A percentile compares a stretch with the other conserved stretches of the same genome.
These are phyloP conservation scores for Aspergillus sclerotioniger DNA, from an alignment of 495 filamentous ascomycete species.

Conservation along the genomic window DNA sequence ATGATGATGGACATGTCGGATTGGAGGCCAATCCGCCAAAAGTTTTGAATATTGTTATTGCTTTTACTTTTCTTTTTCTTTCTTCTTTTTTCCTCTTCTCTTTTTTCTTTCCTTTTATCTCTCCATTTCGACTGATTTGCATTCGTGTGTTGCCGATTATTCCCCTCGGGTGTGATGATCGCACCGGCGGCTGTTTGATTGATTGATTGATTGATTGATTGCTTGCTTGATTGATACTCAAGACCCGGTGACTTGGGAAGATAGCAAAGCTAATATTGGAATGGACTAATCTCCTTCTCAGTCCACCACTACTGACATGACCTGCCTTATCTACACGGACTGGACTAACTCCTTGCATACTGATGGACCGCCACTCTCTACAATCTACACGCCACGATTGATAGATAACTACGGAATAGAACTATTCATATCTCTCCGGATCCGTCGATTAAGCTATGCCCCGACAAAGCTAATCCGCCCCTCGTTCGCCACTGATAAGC, in stretches of 20 bases:
- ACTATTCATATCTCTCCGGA: not conserved
- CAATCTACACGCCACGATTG: too few relatives aligned
- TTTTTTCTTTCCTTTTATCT: slow-evolving; percentile 6
- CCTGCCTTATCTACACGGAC: too few relatives aligned
- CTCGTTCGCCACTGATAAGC: not conserved
- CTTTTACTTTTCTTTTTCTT: not conserved
- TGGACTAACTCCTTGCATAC: too few relatives aligned
- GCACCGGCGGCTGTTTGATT: slow-evolving; percentile 1
- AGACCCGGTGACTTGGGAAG: too few relatives aligned
- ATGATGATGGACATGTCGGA: slow-evolving; percentile 12
- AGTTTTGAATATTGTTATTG: slow-evolving; percentile 4
- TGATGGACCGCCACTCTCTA: too few relatives aligned
- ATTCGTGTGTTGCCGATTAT: not conserved
- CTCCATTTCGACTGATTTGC: slow-evolving; percentile 1
- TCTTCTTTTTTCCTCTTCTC: slow-evolving; percentile 2
- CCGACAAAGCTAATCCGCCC: not conserved
- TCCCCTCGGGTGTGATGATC: not conserved
- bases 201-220: not conserved
- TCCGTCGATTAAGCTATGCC: not conserved
- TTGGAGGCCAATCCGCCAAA: slow-evolving; percentile 14
- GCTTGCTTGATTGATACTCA: not conserved
- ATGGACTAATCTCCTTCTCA: too few relatives aligned
- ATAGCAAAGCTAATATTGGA: too few relatives aligned
- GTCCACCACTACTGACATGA: too few relatives aligned
- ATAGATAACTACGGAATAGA: too few relatives aligned